phyloP scores from a whole-genome alignment of 768 basidiomycete genomes.

The Boletus reticuloceps region DNA sequence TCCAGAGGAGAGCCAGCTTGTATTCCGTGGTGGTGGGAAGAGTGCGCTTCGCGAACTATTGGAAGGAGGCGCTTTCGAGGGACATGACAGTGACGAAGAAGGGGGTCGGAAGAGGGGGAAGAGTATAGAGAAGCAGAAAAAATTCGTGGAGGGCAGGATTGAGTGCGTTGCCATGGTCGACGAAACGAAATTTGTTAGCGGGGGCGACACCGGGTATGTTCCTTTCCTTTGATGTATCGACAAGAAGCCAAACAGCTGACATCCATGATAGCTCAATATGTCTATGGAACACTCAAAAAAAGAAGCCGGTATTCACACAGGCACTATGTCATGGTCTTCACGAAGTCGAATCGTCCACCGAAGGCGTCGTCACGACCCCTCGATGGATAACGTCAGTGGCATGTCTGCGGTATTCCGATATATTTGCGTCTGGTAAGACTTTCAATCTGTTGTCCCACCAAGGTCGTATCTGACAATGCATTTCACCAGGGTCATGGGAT shows the following conservation, averaged over 20 bases:
- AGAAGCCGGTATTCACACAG: conserved; percentile 90
- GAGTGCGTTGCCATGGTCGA: conserved; percentile 95
- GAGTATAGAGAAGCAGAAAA: conserved; percentile 21
- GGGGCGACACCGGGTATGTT: conserved; percentile 92
- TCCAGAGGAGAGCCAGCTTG: conserved; percentile 89
- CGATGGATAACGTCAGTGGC: conserved; percentile 91
- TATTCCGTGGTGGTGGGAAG: conserved; percentile 93
- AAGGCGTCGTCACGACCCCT: conserved; percentile 72
- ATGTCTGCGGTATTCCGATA: conserved; percentile 81
- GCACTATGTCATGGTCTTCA: conserved; percentile 86
- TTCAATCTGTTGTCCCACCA: neutral
- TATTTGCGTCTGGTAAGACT: conserved; percentile 79
- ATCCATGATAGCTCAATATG: conserved; percentile 61
- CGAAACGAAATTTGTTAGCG: conserved; percentile 87
- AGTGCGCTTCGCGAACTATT: conserved; percentile 77
- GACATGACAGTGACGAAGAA: conserved; percentile 49
- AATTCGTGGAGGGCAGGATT: conserved; percentile 85
- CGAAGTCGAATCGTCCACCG: conserved; percentile 65
- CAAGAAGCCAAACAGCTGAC: neutral
- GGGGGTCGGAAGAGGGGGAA: conserved; percentile 35
- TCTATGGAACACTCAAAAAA: conserved; percentile 89
- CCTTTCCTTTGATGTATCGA: neutral
- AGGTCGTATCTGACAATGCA: conserved; percentile 2
- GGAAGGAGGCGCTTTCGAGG: conserved; percentile 71
- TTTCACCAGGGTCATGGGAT: conserved; percentile 83